Evolutionary conservation across 495 filamentous ascomycete species (phyloP).

Genomic region (Penicillium ochrochloron): DNA sequence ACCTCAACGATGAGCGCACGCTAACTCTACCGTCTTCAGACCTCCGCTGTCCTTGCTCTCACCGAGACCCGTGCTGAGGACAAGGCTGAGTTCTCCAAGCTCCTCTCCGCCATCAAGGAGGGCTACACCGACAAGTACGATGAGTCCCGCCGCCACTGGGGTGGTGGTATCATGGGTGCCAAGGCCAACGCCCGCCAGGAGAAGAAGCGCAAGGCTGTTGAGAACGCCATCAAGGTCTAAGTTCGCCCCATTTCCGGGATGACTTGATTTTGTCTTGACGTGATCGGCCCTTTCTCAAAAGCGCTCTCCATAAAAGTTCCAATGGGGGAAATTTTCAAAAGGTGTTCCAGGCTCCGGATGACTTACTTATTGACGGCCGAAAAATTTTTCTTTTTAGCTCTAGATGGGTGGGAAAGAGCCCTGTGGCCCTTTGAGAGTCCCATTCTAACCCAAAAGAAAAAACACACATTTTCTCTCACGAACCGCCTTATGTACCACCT

Average conservation of each 20-base stretch:
- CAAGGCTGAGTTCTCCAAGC: conserved; percentile 96
- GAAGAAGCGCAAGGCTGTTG: conserved; percentile 96
- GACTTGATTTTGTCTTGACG: conserved; percentile 32
- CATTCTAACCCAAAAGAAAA: conserved; percentile 33
- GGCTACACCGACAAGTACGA: conserved; percentile 96
- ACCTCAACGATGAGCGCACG: not conserved
- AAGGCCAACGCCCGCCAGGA: conserved; percentile 92
- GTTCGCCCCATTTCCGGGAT: conserved; percentile 26
- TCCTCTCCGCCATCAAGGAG: conserved; percentile 95
- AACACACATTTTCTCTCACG: conserved; percentile 34
- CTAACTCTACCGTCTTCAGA: conserved; percentile 46
- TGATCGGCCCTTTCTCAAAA: conserved; percentile 28
- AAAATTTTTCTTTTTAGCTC: conserved; percentile 40
- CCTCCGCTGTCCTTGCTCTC: conserved; percentile 91
- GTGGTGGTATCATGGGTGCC: conserved; percentile 98
- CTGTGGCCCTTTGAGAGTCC: conserved; percentile 29
- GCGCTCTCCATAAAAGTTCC: conserved; percentile 32
- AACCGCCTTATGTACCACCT: conserved; percentile 45
- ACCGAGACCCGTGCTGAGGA: conserved; percentile 97
- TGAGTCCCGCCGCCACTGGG: conserved; percentile 92
- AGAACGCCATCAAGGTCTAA: conserved; percentile 95
- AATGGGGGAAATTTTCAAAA: conserved; percentile 27
- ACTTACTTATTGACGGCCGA: conserved; percentile 41
- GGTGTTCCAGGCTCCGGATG: conserved; percentile 37
- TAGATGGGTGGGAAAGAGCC: conserved; percentile 43